Evolutionary conservation across 2,329 filamentous ascomycete genomes (phyloP).

Genomic region (Fusarium paranaense): DNA sequence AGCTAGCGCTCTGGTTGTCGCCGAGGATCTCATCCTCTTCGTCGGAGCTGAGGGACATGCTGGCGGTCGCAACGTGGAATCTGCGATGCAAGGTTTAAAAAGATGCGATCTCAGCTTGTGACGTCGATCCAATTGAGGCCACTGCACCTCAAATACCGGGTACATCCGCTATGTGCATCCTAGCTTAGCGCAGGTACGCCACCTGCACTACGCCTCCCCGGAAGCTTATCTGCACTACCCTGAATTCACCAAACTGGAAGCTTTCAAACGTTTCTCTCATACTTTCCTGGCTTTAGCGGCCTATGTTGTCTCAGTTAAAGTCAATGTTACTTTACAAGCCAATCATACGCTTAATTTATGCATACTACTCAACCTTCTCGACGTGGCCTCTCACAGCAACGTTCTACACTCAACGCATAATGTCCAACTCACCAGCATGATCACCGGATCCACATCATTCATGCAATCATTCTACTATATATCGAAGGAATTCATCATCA

Average conservation of each 20-base stretch:
- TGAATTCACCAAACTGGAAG: neutral
- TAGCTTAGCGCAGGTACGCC: conserved; percentile 18
- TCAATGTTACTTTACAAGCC: neutral
- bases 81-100: conserved; percentile 10
- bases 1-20: conserved; percentile 48
- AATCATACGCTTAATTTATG: neutral
- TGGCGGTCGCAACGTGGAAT: neutral
- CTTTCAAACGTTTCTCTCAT: neutral
- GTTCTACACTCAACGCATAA: neutral
- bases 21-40: conserved; percentile 53
- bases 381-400: neutral
- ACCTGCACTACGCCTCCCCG: conserved; percentile 1
- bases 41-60: conserved; percentile 51
- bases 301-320: neutral
- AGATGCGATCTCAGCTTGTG: conserved; percentile 1
- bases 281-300: neutral
- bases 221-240: conserved; percentile 20
- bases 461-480: neutral
- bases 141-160: conserved; percentile 9
- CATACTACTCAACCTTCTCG: neutral
- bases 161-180: conserved; percentile 16
- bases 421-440: neutral
- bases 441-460: neutral
- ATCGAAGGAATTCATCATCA: conserved; percentile 40
- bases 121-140: conserved; percentile 21